Evolutionary conservation across 176 grass and related monocot genomes (phyloP).

Genomic region (Rhynchospora tenuis): DNA sequence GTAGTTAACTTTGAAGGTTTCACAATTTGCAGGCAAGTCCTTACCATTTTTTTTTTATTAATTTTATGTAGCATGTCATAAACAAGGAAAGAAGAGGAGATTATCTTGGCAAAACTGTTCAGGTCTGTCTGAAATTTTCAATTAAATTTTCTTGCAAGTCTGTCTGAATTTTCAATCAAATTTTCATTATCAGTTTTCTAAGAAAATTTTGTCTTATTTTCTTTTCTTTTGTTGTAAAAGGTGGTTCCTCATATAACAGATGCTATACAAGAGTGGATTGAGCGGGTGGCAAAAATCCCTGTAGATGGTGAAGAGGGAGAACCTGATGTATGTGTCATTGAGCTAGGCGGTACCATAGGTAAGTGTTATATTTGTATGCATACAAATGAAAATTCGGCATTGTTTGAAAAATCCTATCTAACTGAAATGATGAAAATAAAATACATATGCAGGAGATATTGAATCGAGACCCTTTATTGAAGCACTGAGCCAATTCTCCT

Average conservation of each 20-base stretch:
- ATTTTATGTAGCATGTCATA: conserved; percentile 32
- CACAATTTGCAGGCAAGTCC: background rate
- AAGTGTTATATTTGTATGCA: background rate
- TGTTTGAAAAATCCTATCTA: background rate
- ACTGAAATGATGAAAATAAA: background rate
- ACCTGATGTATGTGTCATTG: conserved; percentile 47
- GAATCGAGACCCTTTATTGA: conserved; percentile 47
- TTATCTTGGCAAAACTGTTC: conserved; percentile 51
- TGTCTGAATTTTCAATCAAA: background rate
- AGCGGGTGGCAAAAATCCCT: conserved; percentile 28
- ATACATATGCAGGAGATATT: conserved; percentile 37
- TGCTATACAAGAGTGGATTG: conserved; percentile 53
- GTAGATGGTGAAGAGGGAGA: conserved; percentile 40
- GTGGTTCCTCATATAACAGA: conserved; percentile 50
- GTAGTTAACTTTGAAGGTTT: conserved; percentile 9
- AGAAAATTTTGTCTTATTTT: background rate
- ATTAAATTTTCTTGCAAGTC: background rate
- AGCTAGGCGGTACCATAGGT: conserved; percentile 50
- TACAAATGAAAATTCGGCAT: background rate
- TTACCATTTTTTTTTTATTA: conserved; percentile 7
- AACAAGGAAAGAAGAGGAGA: conserved; percentile 48
- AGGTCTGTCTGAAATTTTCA: conserved; percentile 22
- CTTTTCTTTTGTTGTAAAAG: conserved; percentile 6
- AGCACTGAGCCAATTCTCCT: conserved; percentile 42
- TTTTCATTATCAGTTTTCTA: background rate